These are phyloP conservation scores for Tolypocladium tropicale DNA, from an alignment of 2,329 filamentous ascomycete genomes.

Conservation along the genomic window DNA sequence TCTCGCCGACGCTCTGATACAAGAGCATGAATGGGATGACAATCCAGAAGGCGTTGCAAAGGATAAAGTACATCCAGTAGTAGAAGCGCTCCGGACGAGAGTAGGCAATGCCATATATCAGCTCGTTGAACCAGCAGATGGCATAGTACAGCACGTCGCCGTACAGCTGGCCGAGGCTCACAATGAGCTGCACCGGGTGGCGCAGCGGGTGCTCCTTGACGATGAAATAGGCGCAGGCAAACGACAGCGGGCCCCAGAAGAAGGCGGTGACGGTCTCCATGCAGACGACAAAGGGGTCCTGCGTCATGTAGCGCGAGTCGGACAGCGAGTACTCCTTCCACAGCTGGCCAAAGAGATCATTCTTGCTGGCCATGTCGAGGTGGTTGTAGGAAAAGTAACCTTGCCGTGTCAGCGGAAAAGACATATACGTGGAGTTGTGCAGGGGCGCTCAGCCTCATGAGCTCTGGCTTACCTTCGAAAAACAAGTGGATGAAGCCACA, in stretches of 20 bases:
- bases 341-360: constrained; percentile 38
- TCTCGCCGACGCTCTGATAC: constrained; percentile 15
- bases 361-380: constrained; percentile 25
- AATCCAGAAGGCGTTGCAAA: constrained; percentile 44
- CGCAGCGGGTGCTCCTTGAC: constrained; percentile 32
- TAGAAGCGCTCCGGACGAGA: constrained; percentile 41
- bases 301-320: constrained; percentile 44
- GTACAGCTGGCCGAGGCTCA: constrained; percentile 39
- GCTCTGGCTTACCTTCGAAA: constrained; percentile 24
- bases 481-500: constrained; percentile 43
- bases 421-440: not conserved
- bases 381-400: constrained; percentile 40
- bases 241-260: constrained; percentile 43
- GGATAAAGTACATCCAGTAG: constrained; percentile 42
- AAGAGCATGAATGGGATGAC: constrained; percentile 31
- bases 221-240: constrained; percentile 34
- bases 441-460: not conserved
- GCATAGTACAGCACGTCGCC: constrained; percentile 42
- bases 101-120: constrained; percentile 27
- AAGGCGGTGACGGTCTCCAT: constrained; percentile 45
- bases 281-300: constrained; percentile 41
- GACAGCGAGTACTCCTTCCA: constrained; percentile 50
- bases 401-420: constrained; percentile 7
- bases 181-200: constrained; percentile 35
- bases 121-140: constrained; percentile 33